phyloP scores from a whole-genome alignment of 768 basidiomycete genomes.

The Boletellus sp. region DNA sequence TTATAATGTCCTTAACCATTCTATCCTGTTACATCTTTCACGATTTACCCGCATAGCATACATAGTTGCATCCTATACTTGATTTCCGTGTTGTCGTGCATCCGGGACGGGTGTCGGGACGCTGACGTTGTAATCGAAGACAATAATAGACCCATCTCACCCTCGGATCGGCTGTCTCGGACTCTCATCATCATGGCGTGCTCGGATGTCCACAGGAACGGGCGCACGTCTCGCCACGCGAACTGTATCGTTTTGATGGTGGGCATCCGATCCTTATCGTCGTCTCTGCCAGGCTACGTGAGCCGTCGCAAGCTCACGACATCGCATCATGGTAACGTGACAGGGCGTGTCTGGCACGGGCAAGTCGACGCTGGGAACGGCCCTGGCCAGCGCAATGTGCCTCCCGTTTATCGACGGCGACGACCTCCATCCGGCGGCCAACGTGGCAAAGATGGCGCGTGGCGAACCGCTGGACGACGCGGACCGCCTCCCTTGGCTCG shows the following conservation, averaged over 20 bases:
- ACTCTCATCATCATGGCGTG: too few relatives aligned
- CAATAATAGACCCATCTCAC: neutral
- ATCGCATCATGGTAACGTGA: too few relatives aligned
- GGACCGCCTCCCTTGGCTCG: constrained; percentile 87
- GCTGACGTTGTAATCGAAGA: neutral
- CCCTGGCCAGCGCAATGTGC: constrained; percentile 55
- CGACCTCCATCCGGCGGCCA: constrained; percentile 74
- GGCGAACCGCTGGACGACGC: constrained; percentile 75
- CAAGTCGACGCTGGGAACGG: constrained; percentile 65
- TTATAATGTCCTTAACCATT: constrained; percentile 7
- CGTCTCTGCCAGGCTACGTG: too few relatives aligned
- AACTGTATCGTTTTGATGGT: constrained; percentile 53
- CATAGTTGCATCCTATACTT: constrained; percentile 2
- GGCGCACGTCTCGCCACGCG: too few relatives aligned
- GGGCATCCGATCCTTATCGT: constrained; percentile 5
- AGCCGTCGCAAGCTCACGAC: neutral
- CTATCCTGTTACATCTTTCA: constrained; percentile 7
- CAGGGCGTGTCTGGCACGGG: constrained; percentile 76
- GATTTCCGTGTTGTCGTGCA: neutral
- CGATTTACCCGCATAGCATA: constrained; percentile 24
- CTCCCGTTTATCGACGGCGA: constrained; percentile 88
- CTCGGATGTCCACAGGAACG: too few relatives aligned
- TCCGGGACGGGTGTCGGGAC: neutral
- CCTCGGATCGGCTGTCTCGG: neutral
- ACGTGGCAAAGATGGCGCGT: constrained; percentile 83